Conservation (phyloP, 148 eudicot genomes). For the Cornus kousa region DNA sequence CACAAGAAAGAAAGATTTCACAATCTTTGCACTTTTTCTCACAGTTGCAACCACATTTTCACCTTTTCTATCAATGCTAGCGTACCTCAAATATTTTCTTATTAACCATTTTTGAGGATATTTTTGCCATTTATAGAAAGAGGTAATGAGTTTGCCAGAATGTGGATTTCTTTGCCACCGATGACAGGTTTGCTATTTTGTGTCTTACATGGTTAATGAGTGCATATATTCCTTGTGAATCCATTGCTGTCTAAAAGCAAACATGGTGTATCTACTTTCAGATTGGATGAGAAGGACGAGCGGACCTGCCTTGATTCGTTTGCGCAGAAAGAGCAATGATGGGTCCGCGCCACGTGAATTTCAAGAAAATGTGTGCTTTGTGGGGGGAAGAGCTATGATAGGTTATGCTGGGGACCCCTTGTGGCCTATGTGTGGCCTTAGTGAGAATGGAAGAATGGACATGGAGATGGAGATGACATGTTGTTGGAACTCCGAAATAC, state of each 20-base stretch:
- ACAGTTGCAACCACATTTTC: conserved; percentile 41
- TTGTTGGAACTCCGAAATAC: background rate
- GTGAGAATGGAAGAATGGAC: conserved; percentile 13
- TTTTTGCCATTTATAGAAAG: conserved; percentile 23
- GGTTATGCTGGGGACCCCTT: conserved; percentile 37
- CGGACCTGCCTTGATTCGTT: conserved; percentile 16
- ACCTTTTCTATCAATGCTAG: conserved; percentile 18
- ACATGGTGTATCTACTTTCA: conserved; percentile 26
- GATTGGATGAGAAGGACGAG: conserved; percentile 32
- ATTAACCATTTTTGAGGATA: conserved; percentile 23
- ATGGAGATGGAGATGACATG: conserved; percentile 8
- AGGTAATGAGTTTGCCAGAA: background rate
- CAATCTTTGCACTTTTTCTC: conserved; percentile 47
- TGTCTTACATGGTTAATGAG: background rate
- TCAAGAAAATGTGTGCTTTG: conserved; percentile 12
- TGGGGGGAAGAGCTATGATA: conserved; percentile 23
- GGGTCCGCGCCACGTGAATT: conserved; percentile 42
- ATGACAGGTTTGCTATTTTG: conserved; percentile 8
- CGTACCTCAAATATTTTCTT: conserved; percentile 9
- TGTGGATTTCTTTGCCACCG: background rate
- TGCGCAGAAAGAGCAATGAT: background rate
- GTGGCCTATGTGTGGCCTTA: conserved; percentile 9
- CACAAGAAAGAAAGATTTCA: conserved; percentile 42
- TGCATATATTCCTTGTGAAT: conserved; percentile 1
- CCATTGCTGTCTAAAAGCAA: conserved; percentile 19